Base-by-base conservation (phyloP, 768 basidiomycete species). In the Hortiboletus flavorubellus region DNA sequence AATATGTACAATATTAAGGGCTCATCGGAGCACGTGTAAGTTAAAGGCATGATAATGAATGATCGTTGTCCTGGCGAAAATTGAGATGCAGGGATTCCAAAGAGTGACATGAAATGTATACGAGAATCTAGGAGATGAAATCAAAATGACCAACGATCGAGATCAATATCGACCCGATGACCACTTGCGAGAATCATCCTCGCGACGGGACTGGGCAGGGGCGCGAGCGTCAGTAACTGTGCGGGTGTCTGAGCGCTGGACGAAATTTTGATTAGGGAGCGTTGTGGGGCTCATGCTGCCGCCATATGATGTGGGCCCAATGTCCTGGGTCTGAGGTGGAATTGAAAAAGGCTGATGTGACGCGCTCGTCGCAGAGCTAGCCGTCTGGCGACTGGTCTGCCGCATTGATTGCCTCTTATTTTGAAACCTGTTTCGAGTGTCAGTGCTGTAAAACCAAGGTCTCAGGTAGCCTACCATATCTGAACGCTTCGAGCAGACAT, bases 401-500 rank as follows among this genome's bases (percentile, higher is more conserved):
- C 87, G 78, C 85, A 87, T 88, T 8, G 87, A 85, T 67, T 91
- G 89, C 53, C 89, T 77, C 72, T 91, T 91, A 67, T 91, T 91
- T 73, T 91, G 89, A 76, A 91, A 91, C 89, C 89, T 91, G 70
- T 60, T 51, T 57, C 61, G 53, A 49, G 53, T 51, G 62, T 63
- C 63, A 67, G 63, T 46, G 14, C 50, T 29, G 56, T 56, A 49
- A 59, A 54, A 51, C 45, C 44, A 54, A 60, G 38, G 43, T 59
- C 43, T 48, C 47, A 46, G 40, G 46, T 21, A 49, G 63, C 76
- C 62, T 68, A 91, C 91, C 91, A 93, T 53, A 93, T 92, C 69
- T 93, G 91, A 54, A 93, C 91, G 60, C 87, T 90, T 59, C 91
- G 75, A 39, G 91, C 81, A 45, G 87, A 84, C 91, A 93, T 92